These are phyloP conservation scores for Globisporangium spinosum DNA, from an alignment of 352 stramenopile species.

Conservation along the genomic window DNA sequence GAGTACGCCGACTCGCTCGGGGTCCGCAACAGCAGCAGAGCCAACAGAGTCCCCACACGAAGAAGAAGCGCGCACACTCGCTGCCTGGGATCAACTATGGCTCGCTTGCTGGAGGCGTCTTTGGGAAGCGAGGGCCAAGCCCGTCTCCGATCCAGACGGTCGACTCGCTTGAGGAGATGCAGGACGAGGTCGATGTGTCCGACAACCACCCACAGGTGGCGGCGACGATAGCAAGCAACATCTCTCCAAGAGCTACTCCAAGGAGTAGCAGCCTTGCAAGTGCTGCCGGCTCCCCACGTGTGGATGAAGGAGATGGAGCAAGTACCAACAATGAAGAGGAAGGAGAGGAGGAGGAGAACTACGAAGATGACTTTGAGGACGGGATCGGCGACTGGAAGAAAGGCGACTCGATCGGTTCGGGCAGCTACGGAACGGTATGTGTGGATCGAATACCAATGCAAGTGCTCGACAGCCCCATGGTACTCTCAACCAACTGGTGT, in stretches of 20 bases:
- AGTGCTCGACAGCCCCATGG: not conserved
- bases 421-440: constrained; percentile 59
- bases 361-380: constrained; percentile 43
- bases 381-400: constrained; percentile 58
- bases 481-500: not conserved
- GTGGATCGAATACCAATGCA: not conserved
- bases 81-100: constrained; percentile 13
- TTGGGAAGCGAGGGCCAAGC: constrained; percentile 3
- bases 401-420: constrained; percentile 50
- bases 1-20: constrained; percentile 11
- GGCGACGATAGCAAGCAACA: not conserved
- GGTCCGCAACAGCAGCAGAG: not conserved
- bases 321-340: not conserved
- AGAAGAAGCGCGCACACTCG: constrained; percentile 16
- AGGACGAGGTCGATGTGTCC: constrained; percentile 5
- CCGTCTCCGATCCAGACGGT: constrained; percentile 3
- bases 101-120: not conserved
- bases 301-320: not conserved
- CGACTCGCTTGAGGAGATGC: constrained; percentile 11
- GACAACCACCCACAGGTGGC: not conserved
- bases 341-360: constrained; percentile 20
- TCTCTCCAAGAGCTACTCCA: not conserved
- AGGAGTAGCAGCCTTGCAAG: not conserved
- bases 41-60: not conserved
- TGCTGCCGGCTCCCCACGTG: not conserved